Base-by-base conservation (phyloP, 805 yeast genomes). In the Lachancea kluyveri region DNA sequence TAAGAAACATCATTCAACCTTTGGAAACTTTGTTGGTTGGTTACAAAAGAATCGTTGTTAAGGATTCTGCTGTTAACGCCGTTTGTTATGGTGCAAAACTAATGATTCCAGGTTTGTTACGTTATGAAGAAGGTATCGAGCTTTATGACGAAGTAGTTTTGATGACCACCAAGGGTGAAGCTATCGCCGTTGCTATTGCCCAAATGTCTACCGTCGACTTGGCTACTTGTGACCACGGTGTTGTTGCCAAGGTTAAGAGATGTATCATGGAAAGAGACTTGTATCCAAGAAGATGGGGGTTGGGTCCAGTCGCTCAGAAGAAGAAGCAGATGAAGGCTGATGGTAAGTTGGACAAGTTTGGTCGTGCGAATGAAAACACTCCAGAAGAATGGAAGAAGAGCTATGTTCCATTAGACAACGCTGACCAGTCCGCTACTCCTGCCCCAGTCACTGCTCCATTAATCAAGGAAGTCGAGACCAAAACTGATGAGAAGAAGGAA, bases 181-280 rank as follows among this genome's bases (percentile, higher is more conserved):
- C 96, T 38, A 87, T 90, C 63, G 98, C 98, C 37, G 79, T 92
- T 54, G 98, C 94, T 61, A 79, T 88, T 65, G 96, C 97, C 38
- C 96, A 90, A 68, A 92, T 92, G 98, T 81, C 97, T 37, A 86
- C 96, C 39, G 96, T 88, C 39, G 98, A 92, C 60, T 72, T 92
- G 52, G 88, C 96, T 41, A 67, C 92, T 19, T 90, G 97, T 66
- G 98, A 92, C 64, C 98, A 92, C 60, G 98, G 98, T 54, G 87
- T 88, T 40, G 98, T 90, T 54, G 96, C 98, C 47, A 87, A 85
- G 71, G 95, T 92, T 56, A 92, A 92, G 75, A 84, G 98, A 71
- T 90, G 97, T 71, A 92, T 92, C 53, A 92, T 92, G 98, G 98
- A 92, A 70, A 81, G 98, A 70, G 98, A 92, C 63, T 77, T 95